Base-by-base conservation (phyloP, 371 early-diverging fungal species). In the Mortierella sp. region DNA sequence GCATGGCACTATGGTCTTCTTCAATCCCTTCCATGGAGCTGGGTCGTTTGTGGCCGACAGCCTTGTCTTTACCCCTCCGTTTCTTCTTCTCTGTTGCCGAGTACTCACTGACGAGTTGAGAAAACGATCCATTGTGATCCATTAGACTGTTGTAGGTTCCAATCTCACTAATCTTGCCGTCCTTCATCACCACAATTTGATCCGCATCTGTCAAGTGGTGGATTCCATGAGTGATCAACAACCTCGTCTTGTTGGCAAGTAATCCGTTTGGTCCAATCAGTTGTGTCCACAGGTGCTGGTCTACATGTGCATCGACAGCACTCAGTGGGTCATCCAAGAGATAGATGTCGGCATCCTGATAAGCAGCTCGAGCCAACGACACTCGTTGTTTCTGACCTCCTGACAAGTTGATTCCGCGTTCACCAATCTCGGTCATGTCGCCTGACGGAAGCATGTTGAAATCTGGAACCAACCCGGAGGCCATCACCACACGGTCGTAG, bases 281-380 rank as follows among this genome's bases (percentile, higher is more conserved):
- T 44, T 92, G 64, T 30, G 90, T 85, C 81, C 95, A 94, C 14
- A 96, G 85, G 69, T 87, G 86, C n/a, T 86, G 84, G 25, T 95
- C 96, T 4, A 97, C 98, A 67, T 96, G 96, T 0, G 94, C 93
- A 84, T 97, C 98, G 0, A 97, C 95, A 12, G 97, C 97, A 69
- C 68, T 70, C 44, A 80, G 51, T 7, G 81, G 65, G 57, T 80
- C 81, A 72, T 80, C 81, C 58, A 80, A 28, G 44, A 89, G 61
- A 14, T 88, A 75, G 57, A 86, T 85, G 55, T 91, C 90, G 50
- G 82, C 81, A 44, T 85, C 81, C 64, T 64, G 51, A 51, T 82
- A 79, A 21, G 76, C 75, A n/a, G 82, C 76, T 18, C 83, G 58
- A 1, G 94, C 94, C 60, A 88, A 72, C 14, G 88, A 86, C 2